Evolutionary conservation across 208 protist genomes (phyloP).

Genomic region (Leishmania major): DNA sequence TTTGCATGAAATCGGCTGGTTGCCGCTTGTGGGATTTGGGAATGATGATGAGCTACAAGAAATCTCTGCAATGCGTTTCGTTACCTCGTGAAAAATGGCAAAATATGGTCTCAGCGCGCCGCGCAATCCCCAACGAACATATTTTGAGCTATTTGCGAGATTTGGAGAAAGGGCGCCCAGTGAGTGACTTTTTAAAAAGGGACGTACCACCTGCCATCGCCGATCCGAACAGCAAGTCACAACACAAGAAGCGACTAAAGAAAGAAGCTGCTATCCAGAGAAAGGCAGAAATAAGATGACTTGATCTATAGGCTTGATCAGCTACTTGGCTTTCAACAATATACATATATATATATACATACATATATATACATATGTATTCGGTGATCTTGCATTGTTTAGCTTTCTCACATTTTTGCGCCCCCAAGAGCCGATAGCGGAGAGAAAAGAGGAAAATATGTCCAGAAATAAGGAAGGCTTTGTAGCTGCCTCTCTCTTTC

Average conservation of each 20-base stretch:
- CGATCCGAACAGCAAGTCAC: conserved; percentile 32
- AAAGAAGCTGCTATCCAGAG: conserved; percentile 12
- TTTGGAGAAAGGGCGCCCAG: conserved; percentile 17
- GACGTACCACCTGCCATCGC: background rate
- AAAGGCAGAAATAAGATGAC: conserved; percentile 5
- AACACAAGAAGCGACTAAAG: conserved; percentile 30
- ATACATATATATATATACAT: background rate
- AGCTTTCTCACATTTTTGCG: background rate
- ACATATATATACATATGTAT: background rate
- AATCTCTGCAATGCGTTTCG: conserved; percentile 18
- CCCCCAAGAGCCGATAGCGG: background rate
- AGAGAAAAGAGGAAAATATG: background rate
- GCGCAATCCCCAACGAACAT: conserved; percentile 8
- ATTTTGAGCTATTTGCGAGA: conserved; percentile 20
- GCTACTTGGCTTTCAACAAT: background rate
- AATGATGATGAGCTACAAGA: conserved; percentile 87
- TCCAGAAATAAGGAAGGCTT: background rate
- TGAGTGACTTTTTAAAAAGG: conserved; percentile 22
- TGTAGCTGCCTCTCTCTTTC: background rate
- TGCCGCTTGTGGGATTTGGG: conserved; percentile 90
- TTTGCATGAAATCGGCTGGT: conserved; percentile 48
- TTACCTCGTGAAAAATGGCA: conserved; percentile 26
- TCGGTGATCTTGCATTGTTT: background rate
- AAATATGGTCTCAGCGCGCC: conserved; percentile 14
- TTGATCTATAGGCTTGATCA: background rate